Evolutionary conservation across 208 protist species (phyloP).

Genomic region (Leishmania lainsoni): DNA sequence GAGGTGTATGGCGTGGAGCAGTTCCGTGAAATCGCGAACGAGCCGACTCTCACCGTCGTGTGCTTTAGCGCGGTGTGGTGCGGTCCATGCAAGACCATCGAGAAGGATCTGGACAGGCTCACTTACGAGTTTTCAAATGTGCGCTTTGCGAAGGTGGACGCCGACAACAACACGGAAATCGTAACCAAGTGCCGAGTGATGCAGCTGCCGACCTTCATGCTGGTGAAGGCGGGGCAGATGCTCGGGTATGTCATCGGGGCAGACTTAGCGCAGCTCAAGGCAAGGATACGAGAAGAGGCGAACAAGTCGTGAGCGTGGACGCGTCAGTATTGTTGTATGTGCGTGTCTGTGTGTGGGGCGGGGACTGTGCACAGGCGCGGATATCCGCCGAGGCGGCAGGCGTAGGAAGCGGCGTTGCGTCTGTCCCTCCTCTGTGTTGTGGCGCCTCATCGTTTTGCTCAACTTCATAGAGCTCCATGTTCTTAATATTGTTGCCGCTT

Average conservation of each 20-base stretch:
- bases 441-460: not conserved
- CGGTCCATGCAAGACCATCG: constrained; percentile 78
- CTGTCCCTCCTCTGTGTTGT: not conserved
- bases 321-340: not conserved
- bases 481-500: too few species aligned
- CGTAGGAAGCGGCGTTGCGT: too few species aligned
- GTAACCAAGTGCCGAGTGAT: constrained; percentile 72
- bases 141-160: constrained; percentile 74
- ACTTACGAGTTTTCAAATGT: constrained; percentile 76
- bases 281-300: constrained; percentile 57
- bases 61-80: constrained; percentile 88
- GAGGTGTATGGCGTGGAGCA: constrained; percentile 78
- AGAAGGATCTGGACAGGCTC: constrained; percentile 76
- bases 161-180: constrained; percentile 84
- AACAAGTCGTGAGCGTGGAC: constrained; percentile 17
- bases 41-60: constrained; percentile 55
- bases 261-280: constrained; percentile 60
- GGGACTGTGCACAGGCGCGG: not conserved
- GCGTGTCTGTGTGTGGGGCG: not conserved
- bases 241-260: constrained; percentile 81
- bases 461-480: too few species aligned
- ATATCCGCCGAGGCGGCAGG: not conserved
- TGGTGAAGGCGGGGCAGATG: constrained; percentile 56
- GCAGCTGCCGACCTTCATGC: constrained; percentile 84
- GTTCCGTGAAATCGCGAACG: constrained; percentile 73